A percentile compares a stretch with the other conserved stretches of the same genome.
phyloP scores from a whole-genome alignment of 208 protist genomes.

The Phytomonas sp. region DNA sequence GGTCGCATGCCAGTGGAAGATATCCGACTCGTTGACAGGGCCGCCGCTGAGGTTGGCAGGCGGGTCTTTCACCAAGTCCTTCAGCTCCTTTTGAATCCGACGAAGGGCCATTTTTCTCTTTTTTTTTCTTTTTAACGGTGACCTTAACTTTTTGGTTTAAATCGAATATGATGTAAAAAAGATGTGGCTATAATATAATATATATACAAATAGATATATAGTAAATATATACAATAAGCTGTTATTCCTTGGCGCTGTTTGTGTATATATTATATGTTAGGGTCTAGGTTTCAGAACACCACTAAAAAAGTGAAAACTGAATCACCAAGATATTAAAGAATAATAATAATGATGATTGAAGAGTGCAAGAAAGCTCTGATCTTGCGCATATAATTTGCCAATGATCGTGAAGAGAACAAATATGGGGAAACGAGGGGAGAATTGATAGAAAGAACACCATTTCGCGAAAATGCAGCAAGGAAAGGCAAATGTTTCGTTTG shows the following conservation, averaged over 20 bases:
- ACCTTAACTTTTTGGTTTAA: background rate
- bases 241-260: background rate
- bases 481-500: too few relatives aligned
- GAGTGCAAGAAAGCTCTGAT: slow-evolving; percentile 6
- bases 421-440: background rate
- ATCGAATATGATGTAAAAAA: background rate
- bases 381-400: background rate
- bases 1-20: slow-evolving; percentile 97
- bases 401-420: background rate
- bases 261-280: too few relatives aligned
- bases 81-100: slow-evolving; percentile 94
- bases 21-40: slow-evolving; percentile 89
- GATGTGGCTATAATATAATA: too few relatives aligned
- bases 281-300: background rate
- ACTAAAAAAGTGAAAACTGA: slow-evolving; percentile 2
- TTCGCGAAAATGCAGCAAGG: too few relatives aligned
- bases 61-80: slow-evolving; percentile 93
- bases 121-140: slow-evolving; percentile 12
- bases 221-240: background rate
- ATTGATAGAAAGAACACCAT: background rate
- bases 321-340: too few relatives aligned
- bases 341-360: too few relatives aligned
- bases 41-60: slow-evolving; percentile 94
- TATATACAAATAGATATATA: slow-evolving; percentile 1
- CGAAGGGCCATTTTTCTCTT: slow-evolving; percentile 83